These are phyloP conservation scores for Xylaria sp. DNA, from an alignment of 2,329 filamentous ascomycete species.

Conservation along the genomic window DNA sequence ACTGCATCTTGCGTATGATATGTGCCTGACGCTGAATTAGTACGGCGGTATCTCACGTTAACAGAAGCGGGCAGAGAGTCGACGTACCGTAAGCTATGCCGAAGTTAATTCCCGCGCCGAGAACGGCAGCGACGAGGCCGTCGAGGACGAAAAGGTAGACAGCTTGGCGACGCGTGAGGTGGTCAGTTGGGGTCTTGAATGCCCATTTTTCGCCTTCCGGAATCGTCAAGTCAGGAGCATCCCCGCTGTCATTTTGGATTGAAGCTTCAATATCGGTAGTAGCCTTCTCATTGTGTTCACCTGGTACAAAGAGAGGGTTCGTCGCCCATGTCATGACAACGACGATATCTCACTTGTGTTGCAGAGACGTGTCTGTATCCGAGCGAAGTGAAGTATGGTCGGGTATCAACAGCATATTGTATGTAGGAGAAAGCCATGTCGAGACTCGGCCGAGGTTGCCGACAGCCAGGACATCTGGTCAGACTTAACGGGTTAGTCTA, in stretches of 20 bases:
- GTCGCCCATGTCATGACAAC: conserved; percentile 1
- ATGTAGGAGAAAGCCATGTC: not conserved
- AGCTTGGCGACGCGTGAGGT: not conserved
- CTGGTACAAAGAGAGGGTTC: not conserved
- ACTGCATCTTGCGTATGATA: conserved; percentile 28
- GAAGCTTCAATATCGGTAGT: not conserved
- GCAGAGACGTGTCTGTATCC: not conserved
- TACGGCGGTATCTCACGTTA: not conserved
- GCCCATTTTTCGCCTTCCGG: not conserved
- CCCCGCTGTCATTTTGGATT: not conserved
- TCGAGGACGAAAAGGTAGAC: conserved; percentile 1
- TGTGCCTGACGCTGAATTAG: conserved; percentile 13
- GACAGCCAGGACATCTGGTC: not conserved
- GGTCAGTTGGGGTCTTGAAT: not conserved
- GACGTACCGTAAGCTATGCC: conserved; percentile 9
- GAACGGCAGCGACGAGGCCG: not conserved
- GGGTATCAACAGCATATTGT: not conserved
- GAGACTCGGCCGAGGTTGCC: not conserved
- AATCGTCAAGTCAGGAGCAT: not conserved
- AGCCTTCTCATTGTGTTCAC: not conserved
- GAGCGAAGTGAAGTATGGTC: not conserved
- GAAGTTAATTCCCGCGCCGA: not conserved
- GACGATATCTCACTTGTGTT: not conserved
- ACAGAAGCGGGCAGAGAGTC: not conserved
- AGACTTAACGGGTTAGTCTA: not conserved